Conservation (phyloP, 805 yeast genomes). For the Wickerhamia fluorescens region DNA sequence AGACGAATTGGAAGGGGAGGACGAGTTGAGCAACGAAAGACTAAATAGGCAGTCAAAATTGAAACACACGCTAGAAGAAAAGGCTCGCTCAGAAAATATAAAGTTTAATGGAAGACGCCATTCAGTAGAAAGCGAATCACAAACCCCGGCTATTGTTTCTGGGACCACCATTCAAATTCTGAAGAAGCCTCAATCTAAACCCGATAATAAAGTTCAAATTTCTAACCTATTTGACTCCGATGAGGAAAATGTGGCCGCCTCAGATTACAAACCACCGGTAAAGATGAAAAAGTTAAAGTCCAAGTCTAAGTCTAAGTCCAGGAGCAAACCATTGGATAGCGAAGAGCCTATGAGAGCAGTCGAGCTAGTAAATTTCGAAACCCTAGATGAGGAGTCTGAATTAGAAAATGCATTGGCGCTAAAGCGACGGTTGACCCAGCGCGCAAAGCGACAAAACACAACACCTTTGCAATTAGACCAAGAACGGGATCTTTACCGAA, state of each 20-base stretch:
- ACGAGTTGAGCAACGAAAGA: slow-evolving; percentile 33
- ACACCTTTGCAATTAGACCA: slow-evolving; percentile 31
- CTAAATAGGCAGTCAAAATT: slow-evolving; percentile 18
- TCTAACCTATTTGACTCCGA: slow-evolving; percentile 5
- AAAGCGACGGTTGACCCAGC: slow-evolving; percentile 22
- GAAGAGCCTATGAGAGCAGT: slow-evolving; percentile 20
- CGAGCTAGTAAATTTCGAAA: slow-evolving; percentile 20
- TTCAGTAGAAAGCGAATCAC: slow-evolving; percentile 6
- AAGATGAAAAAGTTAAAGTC: slow-evolving; percentile 42
- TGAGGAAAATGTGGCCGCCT: slow-evolving; percentile 5
- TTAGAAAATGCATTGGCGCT: slow-evolving; percentile 23
- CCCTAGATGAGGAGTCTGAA: slow-evolving; percentile 23
- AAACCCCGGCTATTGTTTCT: slow-evolving; percentile 2
- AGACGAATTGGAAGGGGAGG: slow-evolving; percentile 26
- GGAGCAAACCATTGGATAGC: slow-evolving; percentile 33
- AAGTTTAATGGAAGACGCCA: slow-evolving; percentile 17
- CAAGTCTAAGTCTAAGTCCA: too few species aligned
- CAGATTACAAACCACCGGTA: slow-evolving; percentile 14
- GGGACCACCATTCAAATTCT: slow-evolving; percentile 6
- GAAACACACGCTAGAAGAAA: slow-evolving; percentile 21
- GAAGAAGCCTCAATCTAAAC: not conserved
- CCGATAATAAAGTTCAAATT: not conserved
- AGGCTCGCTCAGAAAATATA: slow-evolving; percentile 15
- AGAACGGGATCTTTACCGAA: slow-evolving; percentile 23
- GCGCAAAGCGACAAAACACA: slow-evolving; percentile 16